phyloP scores from a whole-genome alignment of 345 rosid species.

The Chamaenerion angustifolium region DNA sequence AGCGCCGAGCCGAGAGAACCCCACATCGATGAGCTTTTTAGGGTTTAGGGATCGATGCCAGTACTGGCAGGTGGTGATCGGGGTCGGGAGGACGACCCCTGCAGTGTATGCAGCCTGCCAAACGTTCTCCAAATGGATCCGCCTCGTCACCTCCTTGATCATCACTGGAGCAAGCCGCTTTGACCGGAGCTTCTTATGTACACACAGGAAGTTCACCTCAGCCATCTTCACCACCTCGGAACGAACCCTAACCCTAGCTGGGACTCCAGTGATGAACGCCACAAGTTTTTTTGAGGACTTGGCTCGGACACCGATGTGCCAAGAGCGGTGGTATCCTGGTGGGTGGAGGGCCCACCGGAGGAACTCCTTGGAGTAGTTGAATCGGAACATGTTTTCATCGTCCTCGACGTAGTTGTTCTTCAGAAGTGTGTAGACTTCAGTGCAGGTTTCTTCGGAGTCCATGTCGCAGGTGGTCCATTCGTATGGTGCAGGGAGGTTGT shows the following conservation, averaged over 20 bases:
- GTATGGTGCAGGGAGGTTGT: constrained; percentile 60
- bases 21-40: constrained; percentile 92
- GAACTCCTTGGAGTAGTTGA: constrained; percentile 89
- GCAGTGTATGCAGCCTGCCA: constrained; percentile 99
- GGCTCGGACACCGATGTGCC: constrained; percentile 92
- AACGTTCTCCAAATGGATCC: constrained; percentile 80
- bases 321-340: constrained; percentile 61
- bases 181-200: constrained; percentile 88
- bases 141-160: constrained; percentile 92
- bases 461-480: constrained; percentile 91
- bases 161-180: constrained; percentile 93
- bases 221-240: constrained; percentile 76
- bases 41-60: constrained; percentile 98
- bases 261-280: constrained; percentile 81
- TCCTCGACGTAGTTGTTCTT: constrained; percentile 86
- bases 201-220: constrained; percentile 88
- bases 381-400: constrained; percentile 95
- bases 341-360: constrained; percentile 84
- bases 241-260: constrained; percentile 76
- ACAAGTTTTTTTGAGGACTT: constrained; percentile 72
- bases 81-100: constrained; percentile 86
- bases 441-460: constrained; percentile 57
- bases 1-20: constrained; percentile 79
- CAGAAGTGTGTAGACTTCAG: constrained; percentile 67
- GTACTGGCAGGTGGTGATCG: constrained; percentile 75